phyloP scores from a whole-genome alignment of 257 asterid genomes.

The Solanum neorickii region DNA sequence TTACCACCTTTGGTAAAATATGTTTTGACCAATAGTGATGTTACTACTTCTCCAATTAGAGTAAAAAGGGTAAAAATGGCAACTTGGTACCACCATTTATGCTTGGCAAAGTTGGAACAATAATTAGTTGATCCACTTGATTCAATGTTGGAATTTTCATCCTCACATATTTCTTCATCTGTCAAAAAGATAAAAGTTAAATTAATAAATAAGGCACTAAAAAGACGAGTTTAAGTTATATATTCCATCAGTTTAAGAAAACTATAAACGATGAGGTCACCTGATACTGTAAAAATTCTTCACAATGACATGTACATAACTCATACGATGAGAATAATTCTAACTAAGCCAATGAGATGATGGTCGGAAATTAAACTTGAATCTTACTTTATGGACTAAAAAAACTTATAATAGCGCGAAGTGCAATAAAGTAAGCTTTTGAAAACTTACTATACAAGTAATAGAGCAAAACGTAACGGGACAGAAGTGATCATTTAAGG shows the following conservation, averaged over 20 bases:
- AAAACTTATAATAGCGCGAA: background rate
- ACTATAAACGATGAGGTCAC: background rate
- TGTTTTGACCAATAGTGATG: constrained; percentile 27
- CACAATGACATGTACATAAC: background rate
- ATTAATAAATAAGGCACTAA: background rate
- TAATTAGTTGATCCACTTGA: background rate
- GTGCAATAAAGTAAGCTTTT: background rate
- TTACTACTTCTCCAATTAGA: constrained; percentile 24
- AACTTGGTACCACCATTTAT: constrained; percentile 20
- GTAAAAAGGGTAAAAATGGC: constrained; percentile 13
- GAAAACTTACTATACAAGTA: too few species aligned
- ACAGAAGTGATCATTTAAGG: background rate
- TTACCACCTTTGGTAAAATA: constrained; percentile 41
- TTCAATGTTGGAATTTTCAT: background rate
- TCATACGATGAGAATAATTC: background rate
- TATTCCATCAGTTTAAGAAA: rapidly evolving
- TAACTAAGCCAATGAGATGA: background rate
- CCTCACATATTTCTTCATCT: background rate
- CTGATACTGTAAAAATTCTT: background rate
- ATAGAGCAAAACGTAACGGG: background rate
- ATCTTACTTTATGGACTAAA: background rate
- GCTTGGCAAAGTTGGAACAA: background rate
- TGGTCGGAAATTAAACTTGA: too few species aligned
- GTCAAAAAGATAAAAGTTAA: background rate
- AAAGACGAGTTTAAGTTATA: background rate